Conservation (phyloP, 2,329 filamentous ascomycete genomes). For the Sphaceloma murrayae region DNA sequence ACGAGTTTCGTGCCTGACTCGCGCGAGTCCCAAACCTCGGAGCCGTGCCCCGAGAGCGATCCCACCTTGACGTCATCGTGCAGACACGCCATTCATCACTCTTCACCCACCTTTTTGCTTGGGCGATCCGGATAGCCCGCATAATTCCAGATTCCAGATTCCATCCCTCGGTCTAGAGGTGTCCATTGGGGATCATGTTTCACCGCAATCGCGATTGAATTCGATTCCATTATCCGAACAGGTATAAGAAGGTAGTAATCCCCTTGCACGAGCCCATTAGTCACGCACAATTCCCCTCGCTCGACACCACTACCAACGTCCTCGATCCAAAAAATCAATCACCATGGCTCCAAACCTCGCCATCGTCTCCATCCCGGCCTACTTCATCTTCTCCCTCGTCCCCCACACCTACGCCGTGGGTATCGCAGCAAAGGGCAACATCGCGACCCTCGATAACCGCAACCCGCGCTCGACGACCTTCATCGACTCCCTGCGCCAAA, state of each 20-base stretch:
- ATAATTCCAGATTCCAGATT: not conserved
- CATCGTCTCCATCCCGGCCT: slow-evolving; percentile 38
- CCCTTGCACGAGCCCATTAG: not conserved
- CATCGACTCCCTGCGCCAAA: slow-evolving; percentile 31
- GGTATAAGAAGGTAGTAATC: too few species aligned
- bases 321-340: not conserved
- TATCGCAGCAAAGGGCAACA: slow-evolving; percentile 31
- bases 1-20: not conserved
- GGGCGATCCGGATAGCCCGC: too few species aligned
- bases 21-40: not conserved
- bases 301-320: not conserved
- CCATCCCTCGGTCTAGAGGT: too few species aligned
- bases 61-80: not conserved
- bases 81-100: not conserved
- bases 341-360: slow-evolving; percentile 30
- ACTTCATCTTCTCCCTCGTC: slow-evolving; percentile 34
- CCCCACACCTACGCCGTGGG: slow-evolving; percentile 33
- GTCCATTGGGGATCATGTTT: too few species aligned
- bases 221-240: too few species aligned
- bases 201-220: not conserved
- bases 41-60: not conserved
- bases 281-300: not conserved
- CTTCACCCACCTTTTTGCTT: not conserved
- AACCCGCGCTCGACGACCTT: slow-evolving; percentile 33
- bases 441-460: slow-evolving; percentile 35